Percentiles rank a stretch among this genome's conserved stretches.
phyloP scores from a whole-genome alignment of 345 rosid genomes.

The Boechera divaricarpa region DNA sequence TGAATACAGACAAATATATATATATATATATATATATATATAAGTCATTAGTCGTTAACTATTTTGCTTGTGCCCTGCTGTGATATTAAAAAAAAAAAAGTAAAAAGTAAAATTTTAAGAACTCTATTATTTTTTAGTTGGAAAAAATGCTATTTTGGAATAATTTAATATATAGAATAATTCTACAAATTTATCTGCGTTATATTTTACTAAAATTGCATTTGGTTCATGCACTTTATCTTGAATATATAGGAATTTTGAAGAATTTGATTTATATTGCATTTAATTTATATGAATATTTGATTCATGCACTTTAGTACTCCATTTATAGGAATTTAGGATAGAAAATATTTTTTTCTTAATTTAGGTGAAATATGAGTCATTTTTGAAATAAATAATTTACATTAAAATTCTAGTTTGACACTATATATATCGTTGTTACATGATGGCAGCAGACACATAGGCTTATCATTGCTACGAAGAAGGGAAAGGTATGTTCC shows the following conservation, averaged over 20 bases:
- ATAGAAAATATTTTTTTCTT: not conserved
- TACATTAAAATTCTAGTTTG: not conserved
- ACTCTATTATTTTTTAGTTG: not conserved
- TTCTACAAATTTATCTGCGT: not conserved
- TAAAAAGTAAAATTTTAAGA: not conserved
- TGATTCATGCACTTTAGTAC: not conserved
- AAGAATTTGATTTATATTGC: not conserved
- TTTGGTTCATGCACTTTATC: not conserved
- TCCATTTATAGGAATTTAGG: not conserved
- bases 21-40: no score
- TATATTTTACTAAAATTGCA: not conserved
- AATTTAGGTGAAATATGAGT: not conserved
- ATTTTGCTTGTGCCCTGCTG: not conserved
- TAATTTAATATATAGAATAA: not conserved
- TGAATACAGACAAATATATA: not conserved
- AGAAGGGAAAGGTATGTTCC: not conserved
- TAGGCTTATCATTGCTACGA: not conserved
- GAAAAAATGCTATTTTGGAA: not conserved
- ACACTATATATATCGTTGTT: slow-evolving; percentile 4
- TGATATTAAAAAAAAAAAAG: not conserved
- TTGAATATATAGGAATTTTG: not conserved
- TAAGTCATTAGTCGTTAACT: not conserved
- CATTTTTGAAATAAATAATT: no score
- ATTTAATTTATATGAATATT: not conserved
- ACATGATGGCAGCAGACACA: not conserved